Evolutionary conservation across 148 eudicot genomes (phyloP).

Genomic region (Dianthus caryophyllus): DNA sequence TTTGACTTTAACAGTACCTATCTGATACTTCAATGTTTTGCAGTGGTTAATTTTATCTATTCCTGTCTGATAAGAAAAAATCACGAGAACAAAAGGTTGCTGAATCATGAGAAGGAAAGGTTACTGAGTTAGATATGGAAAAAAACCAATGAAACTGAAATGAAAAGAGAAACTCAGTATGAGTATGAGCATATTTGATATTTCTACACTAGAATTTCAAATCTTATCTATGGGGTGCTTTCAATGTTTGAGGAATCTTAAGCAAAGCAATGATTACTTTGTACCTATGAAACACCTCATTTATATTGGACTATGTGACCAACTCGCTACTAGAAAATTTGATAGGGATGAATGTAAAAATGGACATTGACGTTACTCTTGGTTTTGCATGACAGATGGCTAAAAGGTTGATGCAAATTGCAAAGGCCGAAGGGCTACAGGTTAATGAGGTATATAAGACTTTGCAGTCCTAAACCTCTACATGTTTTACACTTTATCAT

Average conservation of each 20-base stretch:
- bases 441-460: conserved; percentile 65
- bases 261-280: background rate
- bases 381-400: conserved; percentile 54
- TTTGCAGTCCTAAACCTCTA: background rate
- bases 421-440: conserved; percentile 80
- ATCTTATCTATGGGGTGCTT: background rate
- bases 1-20: conserved; percentile 5
- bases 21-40: background rate
- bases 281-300: background rate
- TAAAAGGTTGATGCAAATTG: conserved; percentile 76
- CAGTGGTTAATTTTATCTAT: background rate
- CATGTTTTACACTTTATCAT: background rate
- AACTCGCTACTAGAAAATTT: too few species aligned
- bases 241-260: background rate
- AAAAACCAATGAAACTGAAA: background rate
- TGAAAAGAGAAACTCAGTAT: background rate
- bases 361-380: background rate
- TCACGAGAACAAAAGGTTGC: too few species aligned
- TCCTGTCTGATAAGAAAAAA: background rate
- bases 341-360: background rate
- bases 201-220: background rate
- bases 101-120: background rate
- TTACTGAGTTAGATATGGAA: background rate
- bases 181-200: background rate
- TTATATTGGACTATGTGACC: too few species aligned